These are phyloP conservation scores for Haplosporangium sp. DNA, from an alignment of 371 early-diverging fungal species.

Conservation along the genomic window DNA sequence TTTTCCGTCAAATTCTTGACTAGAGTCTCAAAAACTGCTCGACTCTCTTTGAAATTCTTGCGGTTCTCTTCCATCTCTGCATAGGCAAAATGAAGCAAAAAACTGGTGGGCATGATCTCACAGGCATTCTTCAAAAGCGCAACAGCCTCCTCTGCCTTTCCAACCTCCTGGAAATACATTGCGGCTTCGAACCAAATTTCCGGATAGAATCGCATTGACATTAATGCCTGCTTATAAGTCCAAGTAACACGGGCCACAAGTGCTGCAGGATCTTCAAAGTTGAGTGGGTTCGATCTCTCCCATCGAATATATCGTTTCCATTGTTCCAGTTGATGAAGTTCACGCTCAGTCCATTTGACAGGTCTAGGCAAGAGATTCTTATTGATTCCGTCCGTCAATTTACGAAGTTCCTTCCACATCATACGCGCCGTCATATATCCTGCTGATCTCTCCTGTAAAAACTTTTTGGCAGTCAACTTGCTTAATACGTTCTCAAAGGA, in stretches of 20 bases:
- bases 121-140: conserved; percentile 78
- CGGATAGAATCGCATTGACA: conserved; percentile 86
- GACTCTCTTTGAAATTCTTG: conserved; percentile 76
- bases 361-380: conserved; percentile 77
- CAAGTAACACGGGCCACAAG: conserved; percentile 82
- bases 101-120: conserved; percentile 84
- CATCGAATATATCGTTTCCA: conserved; percentile 93
- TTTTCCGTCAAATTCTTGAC: conserved; percentile 69
- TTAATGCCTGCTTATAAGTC: conserved; percentile 89
- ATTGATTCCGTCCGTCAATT: conserved; percentile 80
- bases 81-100: conserved; percentile 84
- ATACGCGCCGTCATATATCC: conserved; percentile 95
- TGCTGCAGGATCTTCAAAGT: conserved; percentile 70
- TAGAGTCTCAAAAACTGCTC: conserved; percentile 77
- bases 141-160: conserved; percentile 80
- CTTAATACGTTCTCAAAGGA: conserved; percentile 91
- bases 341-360: conserved; percentile 85
- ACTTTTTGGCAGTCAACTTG: conserved; percentile 90
- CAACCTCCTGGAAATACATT: conserved; percentile 75
- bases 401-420: conserved; percentile 82
- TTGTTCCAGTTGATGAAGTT: conserved; percentile 72
- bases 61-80: conserved; percentile 88
- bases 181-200: conserved; percentile 92
- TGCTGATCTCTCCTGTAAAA: conserved; percentile 84
- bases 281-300: conserved; percentile 92